Evolutionary conservation across 1,139 yeast genomes (phyloP).

Genomic region (Geotrichum phurueaensis): DNA sequence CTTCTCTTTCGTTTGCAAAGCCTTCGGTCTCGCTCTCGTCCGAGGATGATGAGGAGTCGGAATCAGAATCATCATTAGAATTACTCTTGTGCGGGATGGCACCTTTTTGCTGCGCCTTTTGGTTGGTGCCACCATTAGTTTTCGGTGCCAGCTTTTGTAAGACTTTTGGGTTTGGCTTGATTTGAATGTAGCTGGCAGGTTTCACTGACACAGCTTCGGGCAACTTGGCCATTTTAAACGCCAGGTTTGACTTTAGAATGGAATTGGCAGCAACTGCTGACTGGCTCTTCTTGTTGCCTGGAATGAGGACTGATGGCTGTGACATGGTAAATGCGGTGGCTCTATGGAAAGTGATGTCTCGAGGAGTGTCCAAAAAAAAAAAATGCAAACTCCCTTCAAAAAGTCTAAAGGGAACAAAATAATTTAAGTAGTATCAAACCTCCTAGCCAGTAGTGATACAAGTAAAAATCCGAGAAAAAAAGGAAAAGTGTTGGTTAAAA

Average conservation of each 20-base stretch:
- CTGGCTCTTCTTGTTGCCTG: conserved; percentile 7
- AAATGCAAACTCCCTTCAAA: not conserved
- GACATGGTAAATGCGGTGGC: conserved; percentile 5
- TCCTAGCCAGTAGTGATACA: not conserved
- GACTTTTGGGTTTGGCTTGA: conserved; percentile 21
- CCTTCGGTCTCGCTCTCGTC: conserved; percentile 12
- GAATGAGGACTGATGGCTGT: conserved; percentile 12
- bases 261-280: conserved; percentile 9
- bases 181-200: conserved; percentile 21
- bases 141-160: not conserved
- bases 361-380: not conserved
- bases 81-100: not conserved
- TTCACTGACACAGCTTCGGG: conserved; percentile 38
- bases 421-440: not conserved
- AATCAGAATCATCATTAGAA: not conserved
- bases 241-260: conserved; percentile 7
- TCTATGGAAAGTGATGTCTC: not conserved
- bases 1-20: not conserved
- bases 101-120: not conserved
- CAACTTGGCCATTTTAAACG: conserved; percentile 39
- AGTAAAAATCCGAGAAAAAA: not conserved
- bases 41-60: not conserved
- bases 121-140: not conserved
- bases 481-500: not conserved
- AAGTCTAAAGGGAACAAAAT: not conserved